These are phyloP conservation scores for Ophiostoma pallidulum DNA, from an alignment of 2,329 filamentous ascomycete species.

Conservation along the genomic window DNA sequence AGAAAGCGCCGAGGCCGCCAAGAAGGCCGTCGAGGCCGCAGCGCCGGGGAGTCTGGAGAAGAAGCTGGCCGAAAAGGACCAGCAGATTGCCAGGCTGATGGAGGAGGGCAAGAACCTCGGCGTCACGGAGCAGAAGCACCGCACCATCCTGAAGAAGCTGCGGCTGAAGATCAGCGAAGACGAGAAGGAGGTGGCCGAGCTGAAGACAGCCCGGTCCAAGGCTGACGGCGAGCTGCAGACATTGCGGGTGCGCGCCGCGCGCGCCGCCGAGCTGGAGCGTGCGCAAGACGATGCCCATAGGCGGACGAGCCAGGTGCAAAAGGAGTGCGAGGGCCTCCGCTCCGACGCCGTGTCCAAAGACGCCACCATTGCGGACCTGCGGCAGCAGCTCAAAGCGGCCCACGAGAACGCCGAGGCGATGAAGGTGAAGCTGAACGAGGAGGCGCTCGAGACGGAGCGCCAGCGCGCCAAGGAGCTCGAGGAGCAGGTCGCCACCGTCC, in stretches of 20 bases:
- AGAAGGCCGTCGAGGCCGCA: conserved; percentile 54
- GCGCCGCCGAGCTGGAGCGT: conserved; percentile 47
- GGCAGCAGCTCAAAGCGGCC: conserved; percentile 58
- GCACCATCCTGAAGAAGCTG: conserved; percentile 74
- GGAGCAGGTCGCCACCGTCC: conserved; percentile 52
- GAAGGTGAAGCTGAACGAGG: conserved; percentile 56
- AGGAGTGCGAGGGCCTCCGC: conserved; percentile 41
- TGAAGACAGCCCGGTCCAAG: conserved; percentile 50
- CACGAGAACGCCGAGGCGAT: conserved; percentile 56
- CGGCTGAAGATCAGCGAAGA: conserved; percentile 55
- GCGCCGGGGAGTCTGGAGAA: conserved; percentile 59
- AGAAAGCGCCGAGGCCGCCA: conserved; percentile 67
- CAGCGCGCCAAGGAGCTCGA: conserved; percentile 42
- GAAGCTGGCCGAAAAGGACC: conserved; percentile 80
- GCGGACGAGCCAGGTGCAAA: conserved; percentile 49
- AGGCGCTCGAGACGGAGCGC: conserved; percentile 58
- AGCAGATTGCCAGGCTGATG: conserved; percentile 80
- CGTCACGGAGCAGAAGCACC: conserved; percentile 74
- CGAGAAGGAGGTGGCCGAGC: conserved; percentile 54
- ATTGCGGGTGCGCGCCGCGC: conserved; percentile 38
- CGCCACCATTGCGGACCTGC: conserved; percentile 57
- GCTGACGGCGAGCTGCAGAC: conserved; percentile 40
- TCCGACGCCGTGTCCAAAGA: conserved; percentile 55
- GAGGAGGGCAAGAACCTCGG: conserved; percentile 87
- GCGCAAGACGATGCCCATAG: conserved; percentile 42